Evolutionary conservation across 805 yeast genomes (phyloP), one percentile per base, ranked within the genome.

Genomic region (Teunomyces stri): DNA sequence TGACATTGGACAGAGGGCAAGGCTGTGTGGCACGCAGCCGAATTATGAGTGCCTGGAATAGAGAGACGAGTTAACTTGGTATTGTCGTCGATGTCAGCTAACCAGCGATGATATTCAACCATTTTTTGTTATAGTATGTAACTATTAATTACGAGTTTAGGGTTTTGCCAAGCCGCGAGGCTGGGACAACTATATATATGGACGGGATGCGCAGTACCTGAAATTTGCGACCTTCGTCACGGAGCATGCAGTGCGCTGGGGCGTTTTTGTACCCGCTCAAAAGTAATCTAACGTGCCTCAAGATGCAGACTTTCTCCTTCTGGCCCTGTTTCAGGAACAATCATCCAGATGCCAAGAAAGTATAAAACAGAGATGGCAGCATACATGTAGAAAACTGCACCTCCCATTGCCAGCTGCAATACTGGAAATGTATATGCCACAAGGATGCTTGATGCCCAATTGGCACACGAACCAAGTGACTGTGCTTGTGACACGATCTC

Each of bases 1-100:
- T 87, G 94, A 62, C 94, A 87, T 60, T 82, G 85, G 27, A 87
- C 91, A 0, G 89, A 80, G 25, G 92, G 92, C 40, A 85, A 66
- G 2, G 91, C 85, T 6, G 77, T 69, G 60, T 84, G 83, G 55
- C 78, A 81, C 5, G 92, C 92, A 11, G 86, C 89, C 36, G 88
- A 76, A 61, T 87, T 86, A 68, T 87, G 94, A n/a, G 92, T 86
- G n/a, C 94, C 94, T 7, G 92, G 90, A 44, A 87, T 70, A 0
- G 91, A 71, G 44, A 87, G 70, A 47, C 75, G 67, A 3, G 85
- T 72, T 30, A 87, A 51, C 35, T 58, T 58, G 16, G 76, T 68
- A 61, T 80, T 70, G 58, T 84, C 87, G 45, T 69, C 64, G 48
- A 85, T 58, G 9, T 74, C 72, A 29, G 65, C 60, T 70, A 82